A percentile compares a stretch with the other conserved stretches of the same genome.
phyloP scores from a whole-genome alignment of 1,284 basidiomycete species.

The Boletus smithii region DNA sequence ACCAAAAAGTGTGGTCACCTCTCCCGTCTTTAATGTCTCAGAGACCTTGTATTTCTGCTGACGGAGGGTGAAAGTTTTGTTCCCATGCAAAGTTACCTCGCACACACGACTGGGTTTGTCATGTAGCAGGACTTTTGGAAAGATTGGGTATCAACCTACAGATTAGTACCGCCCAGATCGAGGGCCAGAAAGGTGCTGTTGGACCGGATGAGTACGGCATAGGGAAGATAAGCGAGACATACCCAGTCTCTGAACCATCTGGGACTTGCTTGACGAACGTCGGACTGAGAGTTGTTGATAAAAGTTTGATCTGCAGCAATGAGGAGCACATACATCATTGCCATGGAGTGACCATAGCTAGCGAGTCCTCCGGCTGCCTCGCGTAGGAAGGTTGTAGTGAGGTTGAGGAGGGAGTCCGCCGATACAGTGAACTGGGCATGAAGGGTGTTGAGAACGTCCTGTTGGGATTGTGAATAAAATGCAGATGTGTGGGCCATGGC shows the following conservation, averaged over 20 bases:
- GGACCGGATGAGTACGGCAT: slow-evolving; percentile 1
- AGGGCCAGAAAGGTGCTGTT: slow-evolving; percentile 84
- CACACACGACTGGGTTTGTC: slow-evolving; percentile 75
- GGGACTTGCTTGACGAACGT: slow-evolving; percentile 90
- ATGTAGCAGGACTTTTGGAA: slow-evolving; percentile 1
- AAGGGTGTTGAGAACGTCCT: slow-evolving; percentile 44
- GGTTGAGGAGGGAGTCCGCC: slow-evolving; percentile 57
- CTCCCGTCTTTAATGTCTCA: slow-evolving; percentile 84
- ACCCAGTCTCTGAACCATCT: slow-evolving; percentile 89
- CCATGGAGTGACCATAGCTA: slow-evolving; percentile 75
- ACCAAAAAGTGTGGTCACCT: slow-evolving; percentile 83
- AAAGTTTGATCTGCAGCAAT: neutral
- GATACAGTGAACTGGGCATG: slow-evolving; percentile 69
- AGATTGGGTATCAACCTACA: slow-evolving; percentile 50
- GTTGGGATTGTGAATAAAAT: slow-evolving; percentile 10
- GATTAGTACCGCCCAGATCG: slow-evolving; percentile 93
- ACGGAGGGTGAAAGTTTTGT: slow-evolving; percentile 83
- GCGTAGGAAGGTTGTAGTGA: slow-evolving; percentile 75
- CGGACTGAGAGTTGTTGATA: slow-evolving; percentile 49
- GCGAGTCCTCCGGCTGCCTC: slow-evolving; percentile 74
- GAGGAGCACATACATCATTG: slow-evolving; percentile 70
- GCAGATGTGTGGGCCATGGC: no score
- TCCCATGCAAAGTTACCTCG: slow-evolving; percentile 85
- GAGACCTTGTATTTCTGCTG: slow-evolving; percentile 95
- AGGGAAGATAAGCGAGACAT: slow-evolving; percentile 34